A percentile compares a stretch with the other conserved stretches of the same genome.
Evolutionary conservation across 2,329 filamentous ascomycete genomes (phyloP).

Genomic region (Cercospora zeina): DNA sequence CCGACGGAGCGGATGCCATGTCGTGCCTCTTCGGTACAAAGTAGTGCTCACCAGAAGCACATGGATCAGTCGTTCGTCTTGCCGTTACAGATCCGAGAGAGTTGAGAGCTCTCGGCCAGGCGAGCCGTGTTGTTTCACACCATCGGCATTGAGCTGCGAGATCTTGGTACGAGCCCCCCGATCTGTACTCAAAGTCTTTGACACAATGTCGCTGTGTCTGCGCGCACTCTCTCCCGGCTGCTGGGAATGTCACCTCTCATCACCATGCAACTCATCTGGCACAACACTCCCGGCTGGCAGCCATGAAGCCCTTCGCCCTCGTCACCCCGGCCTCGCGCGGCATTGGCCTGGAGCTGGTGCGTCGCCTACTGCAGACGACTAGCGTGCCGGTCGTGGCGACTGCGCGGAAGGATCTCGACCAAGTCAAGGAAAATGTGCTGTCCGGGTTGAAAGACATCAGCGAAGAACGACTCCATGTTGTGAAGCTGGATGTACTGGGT

Average conservation of each 20-base stretch:
- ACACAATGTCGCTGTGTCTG: conserved; percentile 4
- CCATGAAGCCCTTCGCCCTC: conserved; percentile 52
- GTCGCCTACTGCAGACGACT: conserved; percentile 59
- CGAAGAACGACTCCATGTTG: conserved; percentile 52
- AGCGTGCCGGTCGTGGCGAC: conserved; percentile 62
- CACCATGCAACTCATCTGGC: not conserved
- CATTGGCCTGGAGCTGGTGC: conserved; percentile 62
- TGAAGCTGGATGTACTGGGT: conserved; percentile 61
- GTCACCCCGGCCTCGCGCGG: conserved; percentile 63
- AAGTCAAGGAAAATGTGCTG: conserved; percentile 54
- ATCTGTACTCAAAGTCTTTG: conserved; percentile 13
- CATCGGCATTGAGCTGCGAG: not conserved
- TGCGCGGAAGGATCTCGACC: conserved; percentile 55
- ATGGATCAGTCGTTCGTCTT: not conserved
- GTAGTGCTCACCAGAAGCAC: not conserved
- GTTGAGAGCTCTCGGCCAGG: not conserved
- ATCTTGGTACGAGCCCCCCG: conserved; percentile 5
- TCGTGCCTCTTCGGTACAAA: not conserved
- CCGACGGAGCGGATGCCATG: conserved; percentile 5
- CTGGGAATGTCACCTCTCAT: not conserved
- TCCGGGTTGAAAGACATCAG: conserved; percentile 50
- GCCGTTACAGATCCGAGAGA: no score
- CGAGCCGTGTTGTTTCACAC: not conserved
- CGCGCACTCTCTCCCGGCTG: not conserved
- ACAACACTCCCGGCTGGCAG: not conserved